Evolutionary conservation across 306 rosid species (phyloP).

Genomic region (Corylus avellana): DNA sequence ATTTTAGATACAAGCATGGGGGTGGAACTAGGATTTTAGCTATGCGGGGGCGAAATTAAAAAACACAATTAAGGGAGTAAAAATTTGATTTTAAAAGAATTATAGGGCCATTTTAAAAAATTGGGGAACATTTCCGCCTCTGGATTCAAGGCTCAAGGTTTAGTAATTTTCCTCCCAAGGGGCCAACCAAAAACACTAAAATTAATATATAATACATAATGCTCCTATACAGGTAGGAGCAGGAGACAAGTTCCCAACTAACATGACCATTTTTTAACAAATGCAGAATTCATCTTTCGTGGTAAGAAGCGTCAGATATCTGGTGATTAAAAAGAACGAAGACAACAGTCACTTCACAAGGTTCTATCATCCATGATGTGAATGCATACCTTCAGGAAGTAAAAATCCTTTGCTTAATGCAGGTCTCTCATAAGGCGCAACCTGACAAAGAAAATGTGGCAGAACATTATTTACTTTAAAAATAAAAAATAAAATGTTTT

Average conservation of each 20-base stretch:
- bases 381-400: slow-evolving; percentile 83
- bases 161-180: background rate
- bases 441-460: slow-evolving; percentile 51
- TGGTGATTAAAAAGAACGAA: background rate
- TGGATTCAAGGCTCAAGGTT: background rate
- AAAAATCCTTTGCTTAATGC: slow-evolving; percentile 96
- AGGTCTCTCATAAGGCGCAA: slow-evolving; percentile 97
- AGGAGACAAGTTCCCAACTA: background rate
- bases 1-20: background rate
- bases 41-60: no score
- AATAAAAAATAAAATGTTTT: background rate
- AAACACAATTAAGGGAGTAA: no score
- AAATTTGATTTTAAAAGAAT: no score
- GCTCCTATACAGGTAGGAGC: background rate
- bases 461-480: slow-evolving; percentile 22
- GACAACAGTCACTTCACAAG: slow-evolving; percentile 11
- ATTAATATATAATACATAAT: background rate
- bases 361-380: slow-evolving; percentile 9
- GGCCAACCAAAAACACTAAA: background rate
- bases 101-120: no score
- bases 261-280: background rate
- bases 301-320: slow-evolving; percentile 4
- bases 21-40: no score
- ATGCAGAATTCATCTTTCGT: background rate
- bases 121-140: no score